A percentile compares a stretch with the other conserved stretches of the same genome.
Conservation (phyloP, 768 basidiomycete genomes). For the Candolleomyces eurysporus region DNA sequence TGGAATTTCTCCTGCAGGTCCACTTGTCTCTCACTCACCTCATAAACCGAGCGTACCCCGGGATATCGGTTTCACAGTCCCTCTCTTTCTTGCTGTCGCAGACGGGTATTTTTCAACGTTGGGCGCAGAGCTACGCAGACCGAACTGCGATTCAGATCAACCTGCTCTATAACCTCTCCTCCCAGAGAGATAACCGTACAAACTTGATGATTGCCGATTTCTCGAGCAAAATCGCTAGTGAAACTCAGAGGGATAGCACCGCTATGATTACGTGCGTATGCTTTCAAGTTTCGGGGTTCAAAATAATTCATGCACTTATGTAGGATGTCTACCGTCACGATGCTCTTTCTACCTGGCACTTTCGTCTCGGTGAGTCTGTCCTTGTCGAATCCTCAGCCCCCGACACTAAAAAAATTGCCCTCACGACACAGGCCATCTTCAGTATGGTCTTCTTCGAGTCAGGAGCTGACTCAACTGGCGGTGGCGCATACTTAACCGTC, state of each 20-base stretch:
- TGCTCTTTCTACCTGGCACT: conserved; percentile 26
- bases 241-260: conserved; percentile 22
- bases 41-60: not conserved
- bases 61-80: conserved; percentile 10
- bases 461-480: not conserved
- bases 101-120: conserved; percentile 9
- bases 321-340: conserved; percentile 24
- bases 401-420: not conserved
- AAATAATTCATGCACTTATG: not conserved
- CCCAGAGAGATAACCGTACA: conserved; percentile 18
- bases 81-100: conserved; percentile 12
- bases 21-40: not conserved
- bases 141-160: conserved; percentile 19
- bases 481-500: conserved; percentile 3
- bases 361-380: conserved; percentile 20
- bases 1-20: conserved; percentile 7
- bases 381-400: not conserved
- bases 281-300: not conserved
- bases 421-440: conserved; percentile 16
- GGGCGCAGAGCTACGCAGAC: conserved; percentile 18
- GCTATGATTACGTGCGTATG: conserved; percentile 23
- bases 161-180: conserved; percentile 18
- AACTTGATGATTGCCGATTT: conserved; percentile 18
- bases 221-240: conserved; percentile 18
- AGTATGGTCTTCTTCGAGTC: conserved; percentile 24